Evolutionary conservation across 768 basidiomycete genomes (phyloP), one percentile per base, ranked within the genome.

Genomic region (Hypsizygus marmoreus): DNA sequence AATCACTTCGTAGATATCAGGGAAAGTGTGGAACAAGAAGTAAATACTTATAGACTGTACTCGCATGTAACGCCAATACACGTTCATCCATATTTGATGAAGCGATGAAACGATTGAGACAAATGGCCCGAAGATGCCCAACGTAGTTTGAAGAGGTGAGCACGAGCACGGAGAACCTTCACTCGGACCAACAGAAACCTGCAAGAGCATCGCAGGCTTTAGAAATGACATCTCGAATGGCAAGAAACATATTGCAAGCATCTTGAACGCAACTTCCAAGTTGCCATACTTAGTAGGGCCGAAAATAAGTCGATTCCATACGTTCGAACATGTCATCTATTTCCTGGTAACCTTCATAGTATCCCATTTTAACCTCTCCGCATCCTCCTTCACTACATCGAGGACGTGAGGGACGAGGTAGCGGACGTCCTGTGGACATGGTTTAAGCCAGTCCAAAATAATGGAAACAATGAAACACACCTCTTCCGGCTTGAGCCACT

Each of bases 331-430:
- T 12, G 36, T 43, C 41, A 36, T 72, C 73, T 83, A 84, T 64
- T 84, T 86, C 72, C 80, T 79, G 62, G 77, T 71, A 35, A 95
- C 82, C 17, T 74, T 71, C 64, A 90, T 69, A 48, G 72, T 84
- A 73, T 98, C 94, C 91, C 91, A 97, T 46, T 74, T 72, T 25
- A 58, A 64, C 57, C 93, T 80, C 75, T 97, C 95, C 22, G 72
- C 65, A 30, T 87, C 76, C 71, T 97, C 95, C 53, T 75, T 76
- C 57, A 72, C 70, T 51, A 95, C 86, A 32, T 85, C 79, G 49
- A 73, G 55, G 30, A 98, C 81, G 64, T 86, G 80, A 22, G 90
- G 86, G 51, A 75, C 78, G 57, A 98, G 82, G 79, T 97, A 98
- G 47, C 93, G 89, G 52, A 79, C 67, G 65, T 98, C 95, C 95